phyloP scores from a whole-genome alignment of 495 filamentous ascomycete genomes.

The Aspergillus carlsbadensis region DNA sequence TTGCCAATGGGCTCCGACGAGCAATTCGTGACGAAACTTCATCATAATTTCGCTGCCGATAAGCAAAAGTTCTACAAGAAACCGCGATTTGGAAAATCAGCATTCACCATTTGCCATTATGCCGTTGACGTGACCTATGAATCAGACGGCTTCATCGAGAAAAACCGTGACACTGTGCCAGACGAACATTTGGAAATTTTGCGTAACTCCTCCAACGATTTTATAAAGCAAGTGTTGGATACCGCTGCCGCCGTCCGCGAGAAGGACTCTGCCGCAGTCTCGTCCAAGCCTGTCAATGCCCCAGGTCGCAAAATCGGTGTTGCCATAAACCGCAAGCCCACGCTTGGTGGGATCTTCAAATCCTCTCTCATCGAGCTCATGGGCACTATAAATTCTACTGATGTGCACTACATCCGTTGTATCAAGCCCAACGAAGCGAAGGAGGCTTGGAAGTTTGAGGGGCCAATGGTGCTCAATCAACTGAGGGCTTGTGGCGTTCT shows the following conservation, averaged over 20 bases:
- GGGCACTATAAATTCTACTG: conserved; percentile 94
- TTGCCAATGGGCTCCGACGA: conserved; percentile 97
- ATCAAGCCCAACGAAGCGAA: conserved; percentile 99
- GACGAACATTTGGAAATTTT: conserved; percentile 97
- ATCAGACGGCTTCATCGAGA: conserved; percentile 99
- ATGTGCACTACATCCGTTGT: conserved; percentile 98
- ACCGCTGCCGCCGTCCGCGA: conserved; percentile 84
- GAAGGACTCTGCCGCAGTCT: conserved; percentile 76
- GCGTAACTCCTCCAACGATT: conserved; percentile 77
- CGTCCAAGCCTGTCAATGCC: conserved; percentile 63
- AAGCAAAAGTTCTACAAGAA: conserved; percentile 99
- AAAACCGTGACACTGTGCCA: conserved; percentile 97
- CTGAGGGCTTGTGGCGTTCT: conserved; percentile 97
- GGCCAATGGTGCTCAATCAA: conserved; percentile 97
- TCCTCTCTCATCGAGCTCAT: conserved; percentile 97
- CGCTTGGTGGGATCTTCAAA: conserved; percentile 97
- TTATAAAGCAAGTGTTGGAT: conserved; percentile 81
- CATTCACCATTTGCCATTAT: conserved; percentile 99
- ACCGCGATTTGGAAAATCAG: conserved; percentile 93
- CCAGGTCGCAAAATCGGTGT: conserved; percentile 83
- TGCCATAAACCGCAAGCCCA: conserved; percentile 93
- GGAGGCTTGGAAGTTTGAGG: conserved; percentile 96
- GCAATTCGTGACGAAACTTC: conserved; percentile 95
- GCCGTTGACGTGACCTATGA: conserved; percentile 98
- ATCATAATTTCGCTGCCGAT: conserved; percentile 86